These are phyloP conservation scores for Cercospora beticola DNA, from an alignment of 2,329 filamentous ascomycete genomes.

Conservation along the genomic window DNA sequence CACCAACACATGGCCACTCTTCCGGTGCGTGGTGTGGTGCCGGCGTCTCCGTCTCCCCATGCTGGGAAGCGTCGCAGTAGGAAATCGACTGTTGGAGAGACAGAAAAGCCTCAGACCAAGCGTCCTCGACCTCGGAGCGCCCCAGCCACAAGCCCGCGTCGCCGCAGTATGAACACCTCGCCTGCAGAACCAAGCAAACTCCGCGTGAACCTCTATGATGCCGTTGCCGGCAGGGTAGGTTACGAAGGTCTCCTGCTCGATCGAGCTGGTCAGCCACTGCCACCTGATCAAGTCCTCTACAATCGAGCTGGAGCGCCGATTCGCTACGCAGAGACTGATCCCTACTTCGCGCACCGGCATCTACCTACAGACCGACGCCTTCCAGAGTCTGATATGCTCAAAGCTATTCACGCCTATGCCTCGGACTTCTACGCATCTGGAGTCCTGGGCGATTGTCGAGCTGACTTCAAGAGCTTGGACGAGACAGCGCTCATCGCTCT, in stretches of 20 bases:
- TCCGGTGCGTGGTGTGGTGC: constrained; percentile 1
- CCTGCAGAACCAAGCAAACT: constrained; percentile 5
- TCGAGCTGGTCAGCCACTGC: constrained; percentile 45
- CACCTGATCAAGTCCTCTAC: constrained; percentile 72
- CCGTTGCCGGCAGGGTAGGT: constrained; percentile 60
- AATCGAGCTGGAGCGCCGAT: constrained; percentile 62
- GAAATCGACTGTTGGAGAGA: constrained; percentile 9
- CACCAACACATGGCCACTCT: neutral
- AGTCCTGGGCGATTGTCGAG: constrained; percentile 23
- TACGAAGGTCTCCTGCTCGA: constrained; percentile 45
- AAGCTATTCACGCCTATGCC: constrained; percentile 66
- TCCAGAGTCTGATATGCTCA: constrained; percentile 68
- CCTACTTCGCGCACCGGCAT: constrained; percentile 65
- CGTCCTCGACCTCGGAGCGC: constrained; percentile 1
- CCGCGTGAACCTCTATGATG: constrained; percentile 64
- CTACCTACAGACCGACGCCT: constrained; percentile 53
- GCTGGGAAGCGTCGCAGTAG: constrained; percentile 11
- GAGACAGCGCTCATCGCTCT: constrained; percentile 75
- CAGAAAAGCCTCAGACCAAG: constrained; percentile 11
- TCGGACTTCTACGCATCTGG: constrained; percentile 62
- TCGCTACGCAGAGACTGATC: constrained; percentile 68
- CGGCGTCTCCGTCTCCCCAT: neutral
- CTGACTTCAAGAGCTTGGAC: constrained; percentile 64
- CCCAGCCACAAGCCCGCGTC: neutral
- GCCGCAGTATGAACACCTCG: neutral